Conservation (phyloP, 2,329 filamentous ascomycete species). For the Pseudocercospora macadamiae region DNA sequence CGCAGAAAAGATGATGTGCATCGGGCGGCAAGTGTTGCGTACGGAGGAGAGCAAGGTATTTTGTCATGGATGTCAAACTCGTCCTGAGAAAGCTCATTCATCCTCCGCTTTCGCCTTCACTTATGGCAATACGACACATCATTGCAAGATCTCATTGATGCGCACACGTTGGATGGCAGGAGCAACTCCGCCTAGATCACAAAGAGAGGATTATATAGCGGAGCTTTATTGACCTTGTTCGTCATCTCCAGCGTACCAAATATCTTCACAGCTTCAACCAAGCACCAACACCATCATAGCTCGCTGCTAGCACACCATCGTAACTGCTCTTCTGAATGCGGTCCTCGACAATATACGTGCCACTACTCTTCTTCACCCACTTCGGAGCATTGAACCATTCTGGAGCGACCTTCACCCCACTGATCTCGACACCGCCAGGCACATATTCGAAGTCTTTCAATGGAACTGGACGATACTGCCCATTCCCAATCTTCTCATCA, state of each 20-base stretch:
- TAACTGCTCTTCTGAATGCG: slow-evolving; percentile 9
- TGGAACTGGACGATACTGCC: slow-evolving; percentile 12
- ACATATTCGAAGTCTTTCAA: slow-evolving; percentile 20
- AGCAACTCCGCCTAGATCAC: too few relatives aligned
- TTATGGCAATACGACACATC: too few relatives aligned
- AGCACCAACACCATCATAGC: slow-evolving; percentile 5
- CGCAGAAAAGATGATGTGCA: background rate
- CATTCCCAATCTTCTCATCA: slow-evolving; percentile 13
- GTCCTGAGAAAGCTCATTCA: too few relatives aligned
- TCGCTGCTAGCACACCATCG: slow-evolving; percentile 13
- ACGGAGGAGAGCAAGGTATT: background rate
- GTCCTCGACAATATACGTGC: slow-evolving; percentile 21
- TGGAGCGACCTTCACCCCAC: slow-evolving; percentile 9
- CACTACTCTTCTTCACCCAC: slow-evolving; percentile 16
- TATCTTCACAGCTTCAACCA: too few relatives aligned
- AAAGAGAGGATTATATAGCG: too few relatives aligned
- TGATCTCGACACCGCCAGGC: slow-evolving; percentile 5
- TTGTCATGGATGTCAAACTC: background rate
- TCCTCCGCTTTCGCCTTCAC: too few relatives aligned
- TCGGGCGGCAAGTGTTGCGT: background rate
- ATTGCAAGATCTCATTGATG: too few relatives aligned
- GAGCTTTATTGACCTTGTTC: too few relatives aligned
- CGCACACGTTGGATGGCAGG: too few relatives aligned
- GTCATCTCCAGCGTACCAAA: too few relatives aligned
- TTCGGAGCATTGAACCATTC: slow-evolving; percentile 16